Percentiles rank a stretch among this genome's conserved stretches.
These are phyloP conservation scores for Lentinula guzmanii DNA, from an alignment of 768 basidiomycete species.

Conservation along the genomic window DNA sequence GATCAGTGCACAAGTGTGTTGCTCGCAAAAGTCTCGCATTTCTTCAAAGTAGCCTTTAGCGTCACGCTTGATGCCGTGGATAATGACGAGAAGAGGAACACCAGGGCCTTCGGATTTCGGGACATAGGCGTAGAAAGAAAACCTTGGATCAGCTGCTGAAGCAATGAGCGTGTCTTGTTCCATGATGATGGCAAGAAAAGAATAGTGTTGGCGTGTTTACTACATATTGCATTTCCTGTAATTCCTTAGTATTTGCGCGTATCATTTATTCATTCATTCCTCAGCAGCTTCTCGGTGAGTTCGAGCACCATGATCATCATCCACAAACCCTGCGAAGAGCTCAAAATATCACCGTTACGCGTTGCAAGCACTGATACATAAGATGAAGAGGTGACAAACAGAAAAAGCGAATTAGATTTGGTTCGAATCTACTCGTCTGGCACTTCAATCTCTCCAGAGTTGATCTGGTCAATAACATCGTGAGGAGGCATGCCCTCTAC, in stretches of 20 bases:
- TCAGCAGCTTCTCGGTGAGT: no score
- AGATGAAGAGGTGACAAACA: background rate
- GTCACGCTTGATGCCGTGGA: slow-evolving; percentile 16
- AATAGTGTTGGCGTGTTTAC: background rate
- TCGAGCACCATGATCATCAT: no score
- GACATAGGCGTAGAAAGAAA: slow-evolving; percentile 14
- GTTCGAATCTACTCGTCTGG: slow-evolving; percentile 68
- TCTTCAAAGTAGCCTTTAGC: slow-evolving; percentile 7
- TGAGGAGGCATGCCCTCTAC: slow-evolving; percentile 91
- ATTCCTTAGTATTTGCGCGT: no score
- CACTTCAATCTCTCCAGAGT: slow-evolving; percentile 79
- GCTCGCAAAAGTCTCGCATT: slow-evolving; percentile 12
- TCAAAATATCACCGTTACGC: background rate
- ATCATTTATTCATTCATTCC: no score
- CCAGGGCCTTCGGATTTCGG: slow-evolving; percentile 4
- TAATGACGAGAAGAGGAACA: slow-evolving; percentile 13
- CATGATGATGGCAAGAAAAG: background rate
- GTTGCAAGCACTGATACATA: background rate
- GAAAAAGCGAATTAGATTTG: background rate
- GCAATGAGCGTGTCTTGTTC: slow-evolving; percentile 11
- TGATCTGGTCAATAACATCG: slow-evolving; percentile 85
- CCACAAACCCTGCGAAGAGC: no score
- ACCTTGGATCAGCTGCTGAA: slow-evolving; percentile 12
- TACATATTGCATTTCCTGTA: no score
- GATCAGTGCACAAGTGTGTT: slow-evolving; percentile 9